Evolutionary conservation across 306 rosid species (phyloP).

Genomic region (Astragalus membranaceus): DNA sequence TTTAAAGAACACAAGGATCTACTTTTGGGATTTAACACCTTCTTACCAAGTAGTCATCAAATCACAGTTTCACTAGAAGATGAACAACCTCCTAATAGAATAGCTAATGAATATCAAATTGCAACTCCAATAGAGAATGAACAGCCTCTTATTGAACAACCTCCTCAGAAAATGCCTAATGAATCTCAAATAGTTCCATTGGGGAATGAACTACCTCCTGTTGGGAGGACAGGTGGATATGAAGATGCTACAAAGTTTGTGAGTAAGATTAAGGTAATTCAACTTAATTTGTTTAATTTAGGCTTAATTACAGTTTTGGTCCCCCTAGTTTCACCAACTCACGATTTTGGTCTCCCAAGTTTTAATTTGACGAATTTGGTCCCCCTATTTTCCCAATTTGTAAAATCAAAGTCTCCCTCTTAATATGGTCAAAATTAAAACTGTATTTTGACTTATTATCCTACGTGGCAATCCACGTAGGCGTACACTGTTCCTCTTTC

Average conservation of each 20-base stretch:
- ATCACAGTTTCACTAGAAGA: constrained; percentile 48
- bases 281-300: too few species aligned
- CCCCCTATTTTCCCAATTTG: too few species aligned
- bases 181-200: constrained; percentile 17
- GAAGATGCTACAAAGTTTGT: constrained; percentile 58
- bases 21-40: constrained; percentile 85
- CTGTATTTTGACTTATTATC: too few species aligned
- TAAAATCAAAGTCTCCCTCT: too few species aligned
- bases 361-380: too few species aligned
- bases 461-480: too few species aligned
- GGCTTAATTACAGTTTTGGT: too few species aligned
- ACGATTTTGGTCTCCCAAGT: too few species aligned
- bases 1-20: constrained; percentile 78
- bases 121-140: constrained; percentile 34
- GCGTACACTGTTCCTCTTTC: too few species aligned
- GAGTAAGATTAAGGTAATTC: constrained; percentile 23
- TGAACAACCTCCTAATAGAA: constrained; percentile 38
- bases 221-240: constrained; percentile 34
- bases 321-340: too few species aligned
- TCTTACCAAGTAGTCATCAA: constrained; percentile 86
- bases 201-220: constrained; percentile 27
- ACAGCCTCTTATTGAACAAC: constrained; percentile 25
- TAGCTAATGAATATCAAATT: constrained; percentile 18
- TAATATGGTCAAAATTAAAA: too few species aligned
- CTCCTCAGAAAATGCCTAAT: constrained; percentile 35